Evolutionary conservation across 1,284 basidiomycete genomes (phyloP), one percentile per base, ranked within the genome.

Genomic region (Moniliophthora roreri): DNA sequence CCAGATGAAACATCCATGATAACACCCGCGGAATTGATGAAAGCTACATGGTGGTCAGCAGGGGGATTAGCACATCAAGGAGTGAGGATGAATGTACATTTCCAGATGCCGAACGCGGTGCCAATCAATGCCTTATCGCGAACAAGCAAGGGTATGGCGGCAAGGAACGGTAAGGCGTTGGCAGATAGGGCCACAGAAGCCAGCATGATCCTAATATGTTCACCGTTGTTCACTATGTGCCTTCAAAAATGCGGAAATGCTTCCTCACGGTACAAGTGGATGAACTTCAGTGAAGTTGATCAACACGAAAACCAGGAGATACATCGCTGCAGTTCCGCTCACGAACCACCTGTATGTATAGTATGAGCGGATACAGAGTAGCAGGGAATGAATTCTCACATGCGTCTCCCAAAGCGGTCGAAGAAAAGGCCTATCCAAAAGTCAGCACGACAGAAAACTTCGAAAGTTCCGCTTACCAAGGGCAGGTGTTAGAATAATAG

Each of bases 81-180:
- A n/a, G n/a, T n/a, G n/a, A n/a, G n/a, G n/a, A n/a, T n/a, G n/a
- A n/a, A n/a, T n/a, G n/a, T n/a, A n/a, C n/a, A n/a, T 47, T 54
- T 54, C 53, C 53, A 54, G 1, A 54, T n/a, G 15, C 53, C 53
- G 21, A 54, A 54, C 26, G 49, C 53, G 44, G 53, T 54, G 23
- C 53, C 48, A 37, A 54, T 42, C 20, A 50, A 47, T 18, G 35
- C 24, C 35, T 50, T 48, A 6, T 34, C 45, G 9, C 48, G 53
- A 4, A 38, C 53, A 8, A 51, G 20, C 1, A 54, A 42, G 3
- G 53, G 53, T 28, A 54, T 54, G 1, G 53, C 48, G 5, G 49
- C 53, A 23, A 51, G 47, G 49, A 54, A 54, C 4, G 53, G 53
- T n/a, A 54, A 50, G 13, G 49, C 53, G 40, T 51, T 54, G 35